Base-by-base conservation (phyloP, 306 rosid species). In the Cicer pinnatifidum region DNA sequence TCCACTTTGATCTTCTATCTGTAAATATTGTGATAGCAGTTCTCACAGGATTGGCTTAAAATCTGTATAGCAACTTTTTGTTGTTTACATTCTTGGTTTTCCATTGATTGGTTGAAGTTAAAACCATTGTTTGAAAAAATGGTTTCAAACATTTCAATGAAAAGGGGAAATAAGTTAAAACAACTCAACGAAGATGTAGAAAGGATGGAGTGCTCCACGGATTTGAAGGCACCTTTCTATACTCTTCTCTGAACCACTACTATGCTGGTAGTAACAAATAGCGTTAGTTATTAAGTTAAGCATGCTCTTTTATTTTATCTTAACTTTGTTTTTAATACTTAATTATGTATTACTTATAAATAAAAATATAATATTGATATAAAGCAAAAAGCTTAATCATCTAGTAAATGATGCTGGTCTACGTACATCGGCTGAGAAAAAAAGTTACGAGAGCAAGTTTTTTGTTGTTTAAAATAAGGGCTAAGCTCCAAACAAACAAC, bases 1-100 rank as follows among this genome's bases (percentile, higher is more conserved):
- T n/a, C 54, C 40, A 11, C 56, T 17, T 12, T 33, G 48, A 48
- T 64, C 48, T 41, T 71, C 50, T 35, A 4, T 56, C 7, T 66
- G 82, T 75, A 80, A 51, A 71, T 35, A 75, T 53, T 16, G 71
- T 53, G 59, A 71, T 69, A 45, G 23, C 16, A 60, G 43, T 62
- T 35, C 23, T 19, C 59, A 20, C 47, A 37, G 23, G 37, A n/a
- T 57, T 66, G 69, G 69, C 62, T 16, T 15, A 13, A 40, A 47
- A 43, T 51, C 50, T 73, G 48, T 72, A 72, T 57, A 58, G 70
- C 60, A 47, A n/a, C 37, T 5, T 45, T 2, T 60, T 7, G 43
- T 16, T 39, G 7, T 54, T 75, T n/a, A 13, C 19, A 53, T 3
- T 53, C 23, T 52, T 7, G 67, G 48, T 23, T 47, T n/a, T 11